A percentile compares a stretch with the other conserved stretches of the same genome.
These are phyloP conservation scores for Penicillium digitatum DNA, from an alignment of 2,329 filamentous ascomycete species.

Conservation along the genomic window DNA sequence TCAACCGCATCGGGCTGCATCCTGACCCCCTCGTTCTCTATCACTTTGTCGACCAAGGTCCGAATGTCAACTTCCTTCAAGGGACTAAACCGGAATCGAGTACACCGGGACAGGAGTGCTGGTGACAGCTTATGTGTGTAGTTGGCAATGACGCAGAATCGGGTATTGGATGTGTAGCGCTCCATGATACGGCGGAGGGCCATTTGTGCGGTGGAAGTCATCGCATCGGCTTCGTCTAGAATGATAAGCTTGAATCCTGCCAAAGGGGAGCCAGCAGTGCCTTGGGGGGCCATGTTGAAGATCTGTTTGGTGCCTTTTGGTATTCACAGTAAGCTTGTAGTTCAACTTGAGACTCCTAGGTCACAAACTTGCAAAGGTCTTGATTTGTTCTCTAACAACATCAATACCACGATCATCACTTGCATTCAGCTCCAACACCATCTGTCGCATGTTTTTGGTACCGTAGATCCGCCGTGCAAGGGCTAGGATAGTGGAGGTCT, in stretches of 20 bases:
- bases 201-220: slow-evolving; percentile 99
- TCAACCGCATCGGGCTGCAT: slow-evolving; percentile 78
- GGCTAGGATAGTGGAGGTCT: slow-evolving; percentile 93
- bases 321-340: neutral
- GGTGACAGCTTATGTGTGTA: slow-evolving; percentile 98
- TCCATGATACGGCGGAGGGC: slow-evolving; percentile 96
- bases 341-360: neutral
- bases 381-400: slow-evolving; percentile 97
- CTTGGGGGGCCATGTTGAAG: slow-evolving; percentile 62
- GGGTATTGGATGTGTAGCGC: slow-evolving; percentile 95
- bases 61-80: slow-evolving; percentile 85
- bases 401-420: slow-evolving; percentile 97
- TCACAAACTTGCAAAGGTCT: slow-evolving; percentile 78
- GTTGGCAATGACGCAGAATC: slow-evolving; percentile 98
- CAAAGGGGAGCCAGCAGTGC: slow-evolving; percentile 48
- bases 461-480: slow-evolving; percentile 93
- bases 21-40: slow-evolving; percentile 79
- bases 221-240: slow-evolving; percentile 97
- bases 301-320: slow-evolving; percentile 77
- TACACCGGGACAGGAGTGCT: slow-evolving; percentile 86
- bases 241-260: slow-evolving; percentile 93
- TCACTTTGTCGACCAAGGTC: slow-evolving; percentile 79
- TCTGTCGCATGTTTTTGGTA: slow-evolving; percentile 85
- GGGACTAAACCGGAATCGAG: slow-evolving; percentile 89
- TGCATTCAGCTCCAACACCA: slow-evolving; percentile 96